A percentile compares a stretch with the other conserved stretches of the same genome.
phyloP scores from a whole-genome alignment of 2,329 filamentous ascomycete genomes.

The Lasiodiplodia gonubiensis region DNA sequence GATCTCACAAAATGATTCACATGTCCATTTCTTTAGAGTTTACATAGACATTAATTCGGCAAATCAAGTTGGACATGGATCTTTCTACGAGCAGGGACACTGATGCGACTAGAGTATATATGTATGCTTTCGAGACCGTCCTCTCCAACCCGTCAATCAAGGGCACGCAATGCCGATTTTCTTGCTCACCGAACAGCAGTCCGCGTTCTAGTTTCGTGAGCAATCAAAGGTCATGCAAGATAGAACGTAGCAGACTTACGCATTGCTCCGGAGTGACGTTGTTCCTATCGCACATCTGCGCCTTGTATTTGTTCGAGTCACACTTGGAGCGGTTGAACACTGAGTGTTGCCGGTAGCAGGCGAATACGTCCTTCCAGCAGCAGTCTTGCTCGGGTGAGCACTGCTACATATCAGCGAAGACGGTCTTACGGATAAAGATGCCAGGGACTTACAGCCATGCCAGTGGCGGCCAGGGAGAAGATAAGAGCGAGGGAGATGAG shows the following conservation, averaged over 20 bases:
- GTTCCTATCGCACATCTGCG: not conserved
- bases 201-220: not conserved
- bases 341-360: not conserved
- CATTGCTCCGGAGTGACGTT: not conserved
- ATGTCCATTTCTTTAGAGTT: no score
- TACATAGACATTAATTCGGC: no score
- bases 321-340: not conserved
- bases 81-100: no score
- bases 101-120: no score
- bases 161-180: conserved; percentile 13
- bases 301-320: not conserved
- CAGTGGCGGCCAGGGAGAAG: not conserved
- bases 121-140: no score
- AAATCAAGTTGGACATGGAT: no score
- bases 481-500: not conserved
- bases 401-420: not conserved
- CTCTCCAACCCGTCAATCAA: not conserved
- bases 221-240: no score
- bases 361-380: not conserved
- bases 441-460: not conserved
- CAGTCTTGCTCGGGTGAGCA: not conserved
- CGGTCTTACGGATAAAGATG: not conserved
- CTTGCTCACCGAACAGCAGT: conserved; percentile 12
- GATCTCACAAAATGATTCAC: no score
- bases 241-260: not conserved